Evolutionary conservation across 1,284 basidiomycete species (phyloP).

Genomic region (Sanghuangporus baumii): DNA sequence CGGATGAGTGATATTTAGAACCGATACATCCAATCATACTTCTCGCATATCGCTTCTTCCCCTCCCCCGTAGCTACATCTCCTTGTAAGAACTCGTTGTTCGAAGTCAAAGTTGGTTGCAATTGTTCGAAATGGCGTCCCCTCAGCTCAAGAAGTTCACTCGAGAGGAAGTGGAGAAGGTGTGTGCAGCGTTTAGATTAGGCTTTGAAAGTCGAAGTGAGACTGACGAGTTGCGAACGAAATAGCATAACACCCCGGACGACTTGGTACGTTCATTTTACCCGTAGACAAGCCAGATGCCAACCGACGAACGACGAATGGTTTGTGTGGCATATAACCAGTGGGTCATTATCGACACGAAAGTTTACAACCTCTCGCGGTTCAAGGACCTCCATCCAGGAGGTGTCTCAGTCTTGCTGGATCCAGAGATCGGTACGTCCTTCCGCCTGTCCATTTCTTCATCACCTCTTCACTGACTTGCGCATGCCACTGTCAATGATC

Average conservation of each 20-base stretch:
- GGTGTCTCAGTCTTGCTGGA: slow-evolving; percentile 72
- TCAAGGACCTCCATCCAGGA: slow-evolving; percentile 78
- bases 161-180: slow-evolving; percentile 19
- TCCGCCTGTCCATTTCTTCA: neutral
- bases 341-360: slow-evolving; percentile 83
- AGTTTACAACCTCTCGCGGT: slow-evolving; percentile 78
- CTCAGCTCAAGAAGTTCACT: slow-evolving; percentile 16
- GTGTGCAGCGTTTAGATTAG: neutral
- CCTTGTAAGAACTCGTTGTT: neutral
- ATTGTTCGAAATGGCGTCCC: slow-evolving; percentile 6
- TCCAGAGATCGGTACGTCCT: slow-evolving; percentile 61
- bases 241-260: slow-evolving; percentile 59
- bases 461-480: neutral
- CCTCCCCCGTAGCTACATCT: neutral
- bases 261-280: slow-evolving; percentile 39
- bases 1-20: slow-evolving; percentile 2
- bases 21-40: neutral
- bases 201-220: neutral
- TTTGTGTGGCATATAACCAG: slow-evolving; percentile 29
- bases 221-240: neutral
- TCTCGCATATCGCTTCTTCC: neutral
- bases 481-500: slow-evolving; percentile 14
- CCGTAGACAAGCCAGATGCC: slow-evolving; percentile 16
- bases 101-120: neutral
- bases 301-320: neutral